A percentile compares a stretch with the other conserved stretches of the same genome.
These are phyloP conservation scores for Elasticomyces elasticus DNA, from an alignment of 495 filamentous ascomycete genomes.

Conservation along the genomic window DNA sequence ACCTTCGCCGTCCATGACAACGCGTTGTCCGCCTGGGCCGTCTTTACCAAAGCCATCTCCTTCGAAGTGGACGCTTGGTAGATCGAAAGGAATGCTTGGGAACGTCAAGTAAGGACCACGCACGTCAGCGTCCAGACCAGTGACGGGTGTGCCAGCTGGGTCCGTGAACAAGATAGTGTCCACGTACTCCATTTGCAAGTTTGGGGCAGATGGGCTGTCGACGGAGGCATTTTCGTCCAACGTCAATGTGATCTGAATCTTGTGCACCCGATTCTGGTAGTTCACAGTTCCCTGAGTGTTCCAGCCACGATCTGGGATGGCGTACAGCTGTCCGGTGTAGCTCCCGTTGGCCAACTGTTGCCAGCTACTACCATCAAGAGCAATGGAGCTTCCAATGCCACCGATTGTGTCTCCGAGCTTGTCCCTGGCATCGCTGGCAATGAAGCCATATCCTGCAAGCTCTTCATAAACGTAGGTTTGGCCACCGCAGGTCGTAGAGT, in stretches of 20 bases:
- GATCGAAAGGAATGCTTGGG: slow-evolving; percentile 47
- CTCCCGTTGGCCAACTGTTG: slow-evolving; percentile 40
- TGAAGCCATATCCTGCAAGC: slow-evolving; percentile 60
- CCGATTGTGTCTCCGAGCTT: slow-evolving; percentile 66
- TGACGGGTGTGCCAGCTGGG: slow-evolving; percentile 57
- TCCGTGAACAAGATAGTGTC: slow-evolving; percentile 59
- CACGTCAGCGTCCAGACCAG: slow-evolving; percentile 59
- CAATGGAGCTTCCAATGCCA: slow-evolving; percentile 58
- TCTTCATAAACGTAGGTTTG: slow-evolving; percentile 56
- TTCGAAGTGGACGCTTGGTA: slow-evolving; percentile 56
- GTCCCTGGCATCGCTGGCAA: slow-evolving; percentile 52
- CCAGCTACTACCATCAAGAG: slow-evolving; percentile 55
- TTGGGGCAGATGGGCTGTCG: slow-evolving; percentile 49
- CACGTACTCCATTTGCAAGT: slow-evolving; percentile 55
- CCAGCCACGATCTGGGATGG: slow-evolving; percentile 67
- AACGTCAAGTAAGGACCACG: slow-evolving; percentile 42
- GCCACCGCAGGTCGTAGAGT: slow-evolving; percentile 52
- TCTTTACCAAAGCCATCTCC: slow-evolving; percentile 65
- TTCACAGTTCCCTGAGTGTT: slow-evolving; percentile 68
- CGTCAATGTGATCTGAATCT: slow-evolving; percentile 52
- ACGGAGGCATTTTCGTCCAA: slow-evolving; percentile 43
- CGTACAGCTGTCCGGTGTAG: slow-evolving; percentile 57
- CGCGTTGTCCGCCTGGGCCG: slow-evolving; percentile 50
- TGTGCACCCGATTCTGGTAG: slow-evolving; percentile 64
- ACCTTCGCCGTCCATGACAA: slow-evolving; percentile 61